Conservation (phyloP, 2,329 filamentous ascomycete genomes). For the Paraconiothyrium brasiliense region DNA sequence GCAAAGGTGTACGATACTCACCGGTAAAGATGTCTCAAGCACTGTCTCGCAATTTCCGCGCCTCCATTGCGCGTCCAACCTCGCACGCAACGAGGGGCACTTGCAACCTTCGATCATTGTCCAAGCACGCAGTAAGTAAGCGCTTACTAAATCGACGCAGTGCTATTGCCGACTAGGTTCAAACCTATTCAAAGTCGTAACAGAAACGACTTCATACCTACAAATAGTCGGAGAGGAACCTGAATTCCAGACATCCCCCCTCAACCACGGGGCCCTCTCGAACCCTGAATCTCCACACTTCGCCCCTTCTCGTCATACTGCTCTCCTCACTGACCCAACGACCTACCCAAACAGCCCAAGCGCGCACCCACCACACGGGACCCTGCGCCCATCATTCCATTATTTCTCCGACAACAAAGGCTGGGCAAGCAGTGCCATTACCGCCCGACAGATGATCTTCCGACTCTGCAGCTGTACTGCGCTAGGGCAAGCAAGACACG, state of each 20-base stretch:
- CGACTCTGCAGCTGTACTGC: constrained; percentile 6
- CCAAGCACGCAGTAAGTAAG: neutral
- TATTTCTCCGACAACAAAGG: neutral
- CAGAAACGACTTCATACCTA: neutral
- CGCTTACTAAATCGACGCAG: neutral
- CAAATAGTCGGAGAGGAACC: neutral
- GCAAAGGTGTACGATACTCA: too few species aligned
- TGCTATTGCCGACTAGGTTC: too few species aligned
- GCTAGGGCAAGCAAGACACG: neutral
- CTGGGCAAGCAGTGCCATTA: constrained; percentile 3
- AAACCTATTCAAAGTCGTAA: too few species aligned
- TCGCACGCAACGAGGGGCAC: constrained; percentile 20
- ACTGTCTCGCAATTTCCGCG: neutral
- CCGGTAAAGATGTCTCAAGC: too few species aligned
- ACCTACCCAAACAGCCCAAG: constrained; percentile 14
- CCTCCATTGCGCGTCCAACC: constrained; percentile 11
- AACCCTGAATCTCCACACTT: constrained; percentile 9
- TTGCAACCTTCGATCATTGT: neutral
- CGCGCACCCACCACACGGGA: neutral
- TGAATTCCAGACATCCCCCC: neutral
- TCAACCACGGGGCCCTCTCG: neutral
- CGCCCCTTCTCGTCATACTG: neutral
- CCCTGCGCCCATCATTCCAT: neutral
- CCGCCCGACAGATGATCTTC: constrained; percentile 4
- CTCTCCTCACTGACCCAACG: neutral